phyloP scores from a whole-genome alignment of 805 yeast species.

The Cyberlindnera japonica region DNA sequence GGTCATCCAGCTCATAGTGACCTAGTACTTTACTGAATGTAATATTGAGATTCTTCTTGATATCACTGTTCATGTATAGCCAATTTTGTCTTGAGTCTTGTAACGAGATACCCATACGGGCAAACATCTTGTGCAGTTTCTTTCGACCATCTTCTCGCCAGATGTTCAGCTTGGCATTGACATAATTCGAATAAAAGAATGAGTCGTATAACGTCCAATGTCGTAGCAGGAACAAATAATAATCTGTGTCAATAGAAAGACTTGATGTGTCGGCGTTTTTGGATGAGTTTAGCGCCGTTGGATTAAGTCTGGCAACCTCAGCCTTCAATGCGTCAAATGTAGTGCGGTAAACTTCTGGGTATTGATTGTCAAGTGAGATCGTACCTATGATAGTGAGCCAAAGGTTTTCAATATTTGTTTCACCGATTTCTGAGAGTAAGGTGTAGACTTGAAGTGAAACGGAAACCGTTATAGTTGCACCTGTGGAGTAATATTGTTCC shows the following conservation, averaged over 20 bases:
- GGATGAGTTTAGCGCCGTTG: conserved; percentile 29
- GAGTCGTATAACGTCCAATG: conserved; percentile 94
- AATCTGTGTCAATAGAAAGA: conserved; percentile 74
- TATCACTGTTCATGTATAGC: conserved; percentile 79
- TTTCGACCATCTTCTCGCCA: conserved; percentile 94
- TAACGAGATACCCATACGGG: conserved; percentile 91
- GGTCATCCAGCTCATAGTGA: conserved; percentile 75
- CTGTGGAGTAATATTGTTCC: conserved; percentile 79
- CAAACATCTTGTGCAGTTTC: conserved; percentile 84
- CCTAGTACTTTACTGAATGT: conserved; percentile 70
- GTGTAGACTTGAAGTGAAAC: conserved; percentile 78
- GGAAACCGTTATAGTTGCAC: conserved; percentile 73
- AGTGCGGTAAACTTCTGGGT: conserved; percentile 70
- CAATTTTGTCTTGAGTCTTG: conserved; percentile 88
- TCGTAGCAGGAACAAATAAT: conserved; percentile 76
- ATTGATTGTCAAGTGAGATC: conserved; percentile 68
- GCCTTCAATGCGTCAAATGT: conserved; percentile 73
- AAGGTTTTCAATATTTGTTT: conserved; percentile 58
- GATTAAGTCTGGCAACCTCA: conserved; percentile 72
- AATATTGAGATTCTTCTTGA: conserved; percentile 68
- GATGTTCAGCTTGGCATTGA: conserved; percentile 77
- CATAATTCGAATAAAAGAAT: conserved; percentile 85
- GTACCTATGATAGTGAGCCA: conserved; percentile 93
- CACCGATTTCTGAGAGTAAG: conserved; percentile 75
- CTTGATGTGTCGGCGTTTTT: conserved; percentile 41